A percentile compares a stretch with the other conserved stretches of the same genome.
These are phyloP conservation scores for Conticribra guillardii DNA, from an alignment of 108 stramenopile genomes.

Conservation along the genomic window DNA sequence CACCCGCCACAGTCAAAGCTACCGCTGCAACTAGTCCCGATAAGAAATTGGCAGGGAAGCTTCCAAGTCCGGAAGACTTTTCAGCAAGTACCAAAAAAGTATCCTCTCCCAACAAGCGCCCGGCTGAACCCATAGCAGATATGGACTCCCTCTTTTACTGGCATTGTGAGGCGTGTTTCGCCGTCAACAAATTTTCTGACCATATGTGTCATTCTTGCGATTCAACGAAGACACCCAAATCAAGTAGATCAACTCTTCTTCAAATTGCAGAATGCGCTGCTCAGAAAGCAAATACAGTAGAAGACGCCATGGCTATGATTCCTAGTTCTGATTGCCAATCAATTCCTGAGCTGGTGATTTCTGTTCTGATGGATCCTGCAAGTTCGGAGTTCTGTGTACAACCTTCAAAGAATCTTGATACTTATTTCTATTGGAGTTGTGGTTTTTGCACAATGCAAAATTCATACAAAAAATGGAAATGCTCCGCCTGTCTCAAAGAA, in stretches of 20 bases:
- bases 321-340: constrained; percentile 15
- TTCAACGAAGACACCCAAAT: constrained; percentile 1
- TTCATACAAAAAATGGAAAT: constrained; percentile 26
- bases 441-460: constrained; percentile 45
- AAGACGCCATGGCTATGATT: constrained; percentile 25
- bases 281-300: constrained; percentile 15
- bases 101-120: background rate
- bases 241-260: constrained; percentile 27
- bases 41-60: background rate
- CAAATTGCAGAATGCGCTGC: constrained; percentile 23
- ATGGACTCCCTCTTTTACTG: constrained; percentile 42
- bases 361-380: constrained; percentile 17
- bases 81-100: background rate
- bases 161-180: constrained; percentile 27
- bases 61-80: background rate
- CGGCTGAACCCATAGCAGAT: background rate
- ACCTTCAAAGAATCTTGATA: constrained; percentile 19
- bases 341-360: constrained; percentile 33
- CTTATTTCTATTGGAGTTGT: constrained; percentile 49
- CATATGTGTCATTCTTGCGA: constrained; percentile 21
- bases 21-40: background rate
- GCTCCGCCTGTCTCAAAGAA: constrained; percentile 26
- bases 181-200: constrained; percentile 12
- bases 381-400: constrained; percentile 5
- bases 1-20: too few species aligned